Percentiles rank a stretch among this genome's conserved stretches.
Conservation (phyloP, 2,329 filamentous ascomycete species). For the Epichloe amarillans region DNA sequence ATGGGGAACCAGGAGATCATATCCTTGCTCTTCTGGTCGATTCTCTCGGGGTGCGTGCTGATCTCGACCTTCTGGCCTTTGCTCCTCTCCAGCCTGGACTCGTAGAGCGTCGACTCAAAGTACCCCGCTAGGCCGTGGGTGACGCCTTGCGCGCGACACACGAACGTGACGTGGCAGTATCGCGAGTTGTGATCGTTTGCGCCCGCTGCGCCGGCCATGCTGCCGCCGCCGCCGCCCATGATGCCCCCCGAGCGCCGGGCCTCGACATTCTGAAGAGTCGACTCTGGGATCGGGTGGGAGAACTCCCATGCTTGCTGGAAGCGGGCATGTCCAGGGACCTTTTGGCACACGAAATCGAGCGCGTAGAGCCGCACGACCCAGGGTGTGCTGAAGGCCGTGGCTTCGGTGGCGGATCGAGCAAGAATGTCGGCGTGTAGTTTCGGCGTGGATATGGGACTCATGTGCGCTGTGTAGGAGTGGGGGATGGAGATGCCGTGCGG, state of each 20-base stretch:
- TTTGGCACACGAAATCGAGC: conserved; percentile 69
- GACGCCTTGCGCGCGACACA: conserved; percentile 63
- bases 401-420: conserved; percentile 45
- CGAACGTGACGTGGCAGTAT: conserved; percentile 66
- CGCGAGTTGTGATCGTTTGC: conserved; percentile 86
- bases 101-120: conserved; percentile 92
- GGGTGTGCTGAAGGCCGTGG: conserved; percentile 72
- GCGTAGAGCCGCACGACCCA: conserved; percentile 91
- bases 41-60: conserved; percentile 83
- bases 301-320: conserved; percentile 76
- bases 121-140: conserved; percentile 89
- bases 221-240: conserved; percentile 54
- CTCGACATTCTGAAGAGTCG: conserved; percentile 41
- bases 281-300: conserved; percentile 54
- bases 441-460: conserved; percentile 84
- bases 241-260: conserved; percentile 48
- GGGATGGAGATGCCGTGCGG: conserved; percentile 81
- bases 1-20: conserved; percentile 99
- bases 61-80: conserved; percentile 56
- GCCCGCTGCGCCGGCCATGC: conserved; percentile 61
- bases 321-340: conserved; percentile 40
- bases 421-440: conserved; percentile 72
- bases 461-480: conserved; percentile 79
- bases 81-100: conserved; percentile 28
- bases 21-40: conserved; percentile 83